Conservation (phyloP, 2,329 filamentous ascomycete genomes). For the Emmonsia crescens region DNA sequence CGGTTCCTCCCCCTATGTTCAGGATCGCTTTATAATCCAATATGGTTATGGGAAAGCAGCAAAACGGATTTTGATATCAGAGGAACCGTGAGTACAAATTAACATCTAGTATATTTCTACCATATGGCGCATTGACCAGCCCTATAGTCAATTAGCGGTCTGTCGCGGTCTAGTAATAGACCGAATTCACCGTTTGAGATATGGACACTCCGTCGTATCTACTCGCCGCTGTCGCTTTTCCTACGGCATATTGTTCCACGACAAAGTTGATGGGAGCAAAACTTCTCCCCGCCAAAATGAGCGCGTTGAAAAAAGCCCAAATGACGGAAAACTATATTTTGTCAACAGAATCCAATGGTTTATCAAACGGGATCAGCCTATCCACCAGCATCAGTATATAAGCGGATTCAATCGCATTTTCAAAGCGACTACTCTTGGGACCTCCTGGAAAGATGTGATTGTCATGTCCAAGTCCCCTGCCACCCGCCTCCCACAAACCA, state of each 20-base stretch:
- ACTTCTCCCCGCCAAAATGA: background rate
- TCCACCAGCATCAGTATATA: background rate
- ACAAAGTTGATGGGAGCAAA: background rate
- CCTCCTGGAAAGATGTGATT: background rate
- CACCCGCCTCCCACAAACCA: background rate
- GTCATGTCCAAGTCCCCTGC: background rate
- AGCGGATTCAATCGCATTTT: background rate
- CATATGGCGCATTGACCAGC: background rate
- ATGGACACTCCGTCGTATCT: background rate
- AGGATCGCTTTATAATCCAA: conserved; percentile 21
- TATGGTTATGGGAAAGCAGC: background rate
- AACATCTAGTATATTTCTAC: background rate
- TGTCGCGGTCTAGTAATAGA: conserved; percentile 4
- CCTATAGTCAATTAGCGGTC: conserved; percentile 4
- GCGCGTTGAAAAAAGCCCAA: background rate
- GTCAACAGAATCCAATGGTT: conserved; percentile 4
- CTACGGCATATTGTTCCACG: conserved; percentile 4
- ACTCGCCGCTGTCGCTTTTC: background rate
- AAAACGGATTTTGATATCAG: conserved; percentile 1
- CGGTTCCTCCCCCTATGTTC: conserved; percentile 34
- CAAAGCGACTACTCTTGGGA: background rate
- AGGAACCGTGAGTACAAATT: background rate
- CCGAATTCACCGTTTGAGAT: background rate
- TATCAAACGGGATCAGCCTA: background rate
- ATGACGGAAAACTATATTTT: background rate